A percentile compares a stretch with the other conserved stretches of the same genome.
These are phyloP conservation scores for Zygotorulaspora mrakii DNA, from an alignment of 1,139 yeast genomes.

Conservation along the genomic window DNA sequence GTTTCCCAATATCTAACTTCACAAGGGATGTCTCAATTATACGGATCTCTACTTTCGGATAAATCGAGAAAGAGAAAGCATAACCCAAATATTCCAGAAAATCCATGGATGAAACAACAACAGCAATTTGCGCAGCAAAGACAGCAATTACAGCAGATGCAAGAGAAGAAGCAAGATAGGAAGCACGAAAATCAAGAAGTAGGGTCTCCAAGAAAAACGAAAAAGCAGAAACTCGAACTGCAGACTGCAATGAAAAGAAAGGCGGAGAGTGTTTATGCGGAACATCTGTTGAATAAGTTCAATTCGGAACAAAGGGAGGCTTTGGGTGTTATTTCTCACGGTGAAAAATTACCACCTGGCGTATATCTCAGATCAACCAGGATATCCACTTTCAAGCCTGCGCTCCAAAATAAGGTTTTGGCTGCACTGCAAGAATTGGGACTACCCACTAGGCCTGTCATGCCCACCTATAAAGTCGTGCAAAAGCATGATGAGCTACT, in stretches of 20 bases:
- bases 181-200: slow-evolving; percentile 22
- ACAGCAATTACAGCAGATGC: slow-evolving; percentile 45
- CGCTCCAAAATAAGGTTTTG: slow-evolving; percentile 72
- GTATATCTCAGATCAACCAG: slow-evolving; percentile 75
- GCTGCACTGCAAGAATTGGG: slow-evolving; percentile 76
- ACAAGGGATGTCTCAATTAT: slow-evolving; percentile 84
- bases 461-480: slow-evolving; percentile 83
- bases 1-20: slow-evolving; percentile 81
- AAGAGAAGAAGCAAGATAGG: slow-evolving; percentile 36
- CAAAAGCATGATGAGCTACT: slow-evolving; percentile 74
- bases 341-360: slow-evolving; percentile 59
- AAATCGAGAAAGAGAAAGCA: slow-evolving; percentile 54
- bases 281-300: slow-evolving; percentile 48
- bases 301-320: slow-evolving; percentile 79
- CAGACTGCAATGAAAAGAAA: slow-evolving; percentile 34
- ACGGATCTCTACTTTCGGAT: slow-evolving; percentile 77
- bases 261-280: slow-evolving; percentile 35
- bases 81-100: slow-evolving; percentile 48
- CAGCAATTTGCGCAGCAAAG: slow-evolving; percentile 41
- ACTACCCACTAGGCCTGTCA: slow-evolving; percentile 70
- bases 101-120: slow-evolving; percentile 41
- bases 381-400: slow-evolving; percentile 57
- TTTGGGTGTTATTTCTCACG: slow-evolving; percentile 79
- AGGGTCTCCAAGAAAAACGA: slow-evolving; percentile 30
- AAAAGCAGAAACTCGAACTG: slow-evolving; percentile 36